Conservation (phyloP, 176 grass and related monocot genomes). For the Carex littledalei region DNA sequence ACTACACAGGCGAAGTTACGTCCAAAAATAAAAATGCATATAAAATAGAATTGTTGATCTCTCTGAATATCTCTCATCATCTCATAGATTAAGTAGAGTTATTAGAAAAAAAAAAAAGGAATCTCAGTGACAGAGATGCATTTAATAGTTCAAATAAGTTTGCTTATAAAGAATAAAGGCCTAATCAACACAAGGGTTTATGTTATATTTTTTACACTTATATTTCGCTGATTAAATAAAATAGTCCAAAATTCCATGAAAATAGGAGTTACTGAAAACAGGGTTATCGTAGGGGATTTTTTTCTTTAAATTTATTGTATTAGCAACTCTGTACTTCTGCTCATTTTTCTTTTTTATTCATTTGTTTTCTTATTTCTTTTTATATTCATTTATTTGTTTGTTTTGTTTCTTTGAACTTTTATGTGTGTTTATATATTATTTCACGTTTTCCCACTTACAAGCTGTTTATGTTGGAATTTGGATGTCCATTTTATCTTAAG, state of each 20-base stretch:
- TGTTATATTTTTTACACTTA: neutral
- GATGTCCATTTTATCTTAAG: neutral
- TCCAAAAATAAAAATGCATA: neutral
- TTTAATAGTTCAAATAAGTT: neutral
- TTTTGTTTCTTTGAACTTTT: neutral
- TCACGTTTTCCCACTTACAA: neutral
- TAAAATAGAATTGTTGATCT: neutral
- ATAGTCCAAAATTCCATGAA: no score
- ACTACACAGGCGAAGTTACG: neutral
- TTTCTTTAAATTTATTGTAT: neutral
- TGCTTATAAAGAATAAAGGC: neutral
- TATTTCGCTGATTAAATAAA: neutral
- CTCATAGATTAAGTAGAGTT: neutral
- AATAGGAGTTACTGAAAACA: neutral
- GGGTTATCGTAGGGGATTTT: neutral
- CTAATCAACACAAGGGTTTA: neutral
- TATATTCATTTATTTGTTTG: neutral
- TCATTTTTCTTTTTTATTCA: neutral
- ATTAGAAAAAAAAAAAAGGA: neutral
- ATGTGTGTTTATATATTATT: neutral
- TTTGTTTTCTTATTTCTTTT: neutral
- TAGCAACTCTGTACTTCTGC: neutral
- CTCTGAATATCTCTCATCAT: neutral
- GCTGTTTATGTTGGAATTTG: neutral
- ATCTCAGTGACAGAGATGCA: neutral